phyloP scores from a whole-genome alignment of 2,329 filamentous ascomycete genomes.

The Ilyonectria robusta region DNA sequence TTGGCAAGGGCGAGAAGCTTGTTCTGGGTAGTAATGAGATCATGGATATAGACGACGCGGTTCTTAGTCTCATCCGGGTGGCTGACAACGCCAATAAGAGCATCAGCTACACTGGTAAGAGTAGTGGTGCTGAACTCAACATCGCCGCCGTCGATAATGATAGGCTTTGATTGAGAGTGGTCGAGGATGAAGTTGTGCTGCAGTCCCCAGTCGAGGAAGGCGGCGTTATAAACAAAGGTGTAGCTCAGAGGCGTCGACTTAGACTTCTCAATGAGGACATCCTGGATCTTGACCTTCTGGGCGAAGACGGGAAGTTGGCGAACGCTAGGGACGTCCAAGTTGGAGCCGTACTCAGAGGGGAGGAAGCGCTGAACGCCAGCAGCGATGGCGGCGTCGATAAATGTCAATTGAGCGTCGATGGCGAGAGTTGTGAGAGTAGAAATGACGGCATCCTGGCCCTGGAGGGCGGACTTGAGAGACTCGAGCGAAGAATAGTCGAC shows the following conservation, averaged over 20 bases:
- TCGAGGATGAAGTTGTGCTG: slow-evolving; percentile 60
- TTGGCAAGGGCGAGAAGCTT: slow-evolving; percentile 62
- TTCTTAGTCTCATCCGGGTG: slow-evolving; percentile 69
- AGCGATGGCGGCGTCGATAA: slow-evolving; percentile 71
- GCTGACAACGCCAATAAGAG: slow-evolving; percentile 63
- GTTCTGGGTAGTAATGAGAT: slow-evolving; percentile 61
- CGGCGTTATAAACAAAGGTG: slow-evolving; percentile 51
- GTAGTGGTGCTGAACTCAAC: slow-evolving; percentile 63
- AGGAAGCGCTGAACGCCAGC: slow-evolving; percentile 75
- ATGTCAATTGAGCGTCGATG: slow-evolving; percentile 55
- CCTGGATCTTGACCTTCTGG: slow-evolving; percentile 61
- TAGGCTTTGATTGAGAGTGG: slow-evolving; percentile 54
- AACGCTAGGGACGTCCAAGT: slow-evolving; percentile 52
- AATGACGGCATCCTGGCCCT: slow-evolving; percentile 71
- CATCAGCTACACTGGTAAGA: slow-evolving; percentile 61
- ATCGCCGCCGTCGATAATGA: slow-evolving; percentile 66
- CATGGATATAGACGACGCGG: slow-evolving; percentile 61
- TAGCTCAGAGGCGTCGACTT: slow-evolving; percentile 53
- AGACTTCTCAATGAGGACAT: slow-evolving; percentile 58
- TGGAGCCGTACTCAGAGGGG: slow-evolving; percentile 69
- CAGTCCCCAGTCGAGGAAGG: slow-evolving; percentile 56
- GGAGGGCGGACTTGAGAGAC: slow-evolving; percentile 65
- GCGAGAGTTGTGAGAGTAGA: slow-evolving; percentile 53
- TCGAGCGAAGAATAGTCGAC: slow-evolving; percentile 59
- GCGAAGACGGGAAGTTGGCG: slow-evolving; percentile 65